phyloP scores from a whole-genome alignment of 768 basidiomycete species.

The Auricularia auricula-judae region DNA sequence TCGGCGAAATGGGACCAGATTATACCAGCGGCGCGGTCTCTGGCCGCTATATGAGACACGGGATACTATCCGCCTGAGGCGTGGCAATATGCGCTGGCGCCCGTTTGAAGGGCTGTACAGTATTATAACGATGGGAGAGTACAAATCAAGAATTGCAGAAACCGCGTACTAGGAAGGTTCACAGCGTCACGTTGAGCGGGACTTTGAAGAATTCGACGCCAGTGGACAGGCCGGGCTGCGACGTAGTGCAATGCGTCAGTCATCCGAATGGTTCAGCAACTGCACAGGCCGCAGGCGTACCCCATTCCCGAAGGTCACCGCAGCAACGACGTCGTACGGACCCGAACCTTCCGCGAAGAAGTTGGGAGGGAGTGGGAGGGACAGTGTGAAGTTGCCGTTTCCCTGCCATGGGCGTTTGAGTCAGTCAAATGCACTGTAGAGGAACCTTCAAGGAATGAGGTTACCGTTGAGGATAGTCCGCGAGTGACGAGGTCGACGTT shows the following conservation, averaged over 20 bases:
- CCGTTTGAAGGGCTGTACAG: too few relatives aligned
- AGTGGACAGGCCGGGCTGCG: neutral
- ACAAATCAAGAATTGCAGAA: too few relatives aligned
- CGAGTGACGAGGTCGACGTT: neutral
- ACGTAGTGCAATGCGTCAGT: neutral
- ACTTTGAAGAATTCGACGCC: neutral
- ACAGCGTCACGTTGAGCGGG: neutral
- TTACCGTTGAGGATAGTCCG: neutral
- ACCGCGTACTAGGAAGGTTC: neutral
- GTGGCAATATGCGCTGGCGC: too few relatives aligned
- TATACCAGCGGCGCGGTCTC: too few relatives aligned
- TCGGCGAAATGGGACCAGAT: too few relatives aligned
- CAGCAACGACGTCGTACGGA: neutral
- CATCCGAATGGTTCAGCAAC: neutral
- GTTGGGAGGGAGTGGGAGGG: neutral
- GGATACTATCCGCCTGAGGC: too few relatives aligned
- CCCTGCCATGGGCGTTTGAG: neutral
- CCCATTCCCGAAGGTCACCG: neutral
- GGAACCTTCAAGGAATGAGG: neutral
- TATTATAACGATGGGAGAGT: too few relatives aligned
- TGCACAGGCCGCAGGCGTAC: neutral
- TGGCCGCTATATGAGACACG: too few relatives aligned
- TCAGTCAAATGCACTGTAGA: neutral
- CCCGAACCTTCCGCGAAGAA: neutral
- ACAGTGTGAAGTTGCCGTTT: neutral